A percentile compares a stretch with the other conserved stretches of the same genome.
Conservation (phyloP, 768 basidiomycete species). For the Tulasnella sp. region DNA sequence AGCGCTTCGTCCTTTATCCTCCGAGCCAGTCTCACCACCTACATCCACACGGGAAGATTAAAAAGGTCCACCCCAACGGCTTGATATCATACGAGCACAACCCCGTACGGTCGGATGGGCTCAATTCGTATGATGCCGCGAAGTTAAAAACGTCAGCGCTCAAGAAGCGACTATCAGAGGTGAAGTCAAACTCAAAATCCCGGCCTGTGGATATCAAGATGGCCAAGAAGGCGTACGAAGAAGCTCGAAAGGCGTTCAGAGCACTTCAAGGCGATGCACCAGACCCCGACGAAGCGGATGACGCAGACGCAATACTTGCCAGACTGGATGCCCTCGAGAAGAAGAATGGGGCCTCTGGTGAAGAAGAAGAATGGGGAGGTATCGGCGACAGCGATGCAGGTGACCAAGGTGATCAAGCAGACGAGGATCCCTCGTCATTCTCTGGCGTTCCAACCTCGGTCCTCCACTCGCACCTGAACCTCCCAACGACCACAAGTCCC, state of each 20-base stretch:
- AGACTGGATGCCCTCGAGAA: not conserved
- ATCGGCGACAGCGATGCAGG: not conserved
- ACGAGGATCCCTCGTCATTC: conserved; percentile 14
- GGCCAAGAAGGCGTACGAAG: not conserved
- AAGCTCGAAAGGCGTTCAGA: not conserved
- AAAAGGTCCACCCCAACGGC: conserved; percentile 23
- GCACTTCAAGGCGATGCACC: not conserved
- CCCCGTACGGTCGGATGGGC: conserved; percentile 17
- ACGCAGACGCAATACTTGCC: conserved; percentile 19
- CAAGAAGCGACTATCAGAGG: not conserved
- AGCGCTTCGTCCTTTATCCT: conserved; percentile 27
- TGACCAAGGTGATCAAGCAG: not conserved
- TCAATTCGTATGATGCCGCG: conserved; percentile 12
- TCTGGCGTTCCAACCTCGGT: conserved; percentile 20
- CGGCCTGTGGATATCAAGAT: not conserved
- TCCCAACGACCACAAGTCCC: conserved; percentile 18
- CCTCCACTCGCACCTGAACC: conserved; percentile 7
- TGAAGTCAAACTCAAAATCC: not conserved
- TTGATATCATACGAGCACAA: conserved; percentile 22
- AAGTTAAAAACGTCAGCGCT: not conserved
- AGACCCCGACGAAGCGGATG: not conserved
- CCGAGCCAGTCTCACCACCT: not conserved
- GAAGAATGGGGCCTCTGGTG: not conserved
- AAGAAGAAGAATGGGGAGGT: conserved; percentile 28
- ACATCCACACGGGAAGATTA: conserved; percentile 21